Evolutionary conservation across 2,329 filamentous ascomycete genomes (phyloP), one percentile per base, ranked within the genome.

Genomic region (Alternaria atra): DNA sequence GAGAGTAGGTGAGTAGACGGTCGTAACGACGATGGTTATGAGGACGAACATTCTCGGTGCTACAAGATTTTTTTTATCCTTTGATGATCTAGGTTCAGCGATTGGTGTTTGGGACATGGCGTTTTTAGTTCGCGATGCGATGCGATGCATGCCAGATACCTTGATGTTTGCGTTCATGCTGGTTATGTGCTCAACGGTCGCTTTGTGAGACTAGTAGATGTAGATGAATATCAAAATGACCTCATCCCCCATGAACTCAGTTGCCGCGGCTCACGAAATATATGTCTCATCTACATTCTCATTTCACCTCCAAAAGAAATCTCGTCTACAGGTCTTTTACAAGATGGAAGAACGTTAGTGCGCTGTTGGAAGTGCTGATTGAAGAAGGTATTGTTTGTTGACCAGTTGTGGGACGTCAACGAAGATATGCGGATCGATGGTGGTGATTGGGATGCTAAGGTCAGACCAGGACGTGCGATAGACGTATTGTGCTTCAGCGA

Each of bases 291-390:
- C 20, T 20, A 20, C 20, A 20, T 20, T 20, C 20, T 20, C 20
- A 20, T 2, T 20, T 20, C 20, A 20, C 20, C 20, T 20, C 20
- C 20, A 20, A 20, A 20, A 40, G 37, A 23, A 40, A 40, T 20
- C 57, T 70, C 8, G 55, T 63, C 5, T 68, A 66, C 39, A 12
- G 6, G 3, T 3, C 7, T n/a, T 43, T 8, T 10, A 6, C 40
- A 1, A 8, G 7, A n/a, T 67, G 66, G 68, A 39, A 51, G 3
- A 52, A 58, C 9, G 42, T 68, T 2, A 27, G 46, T 25, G 66
- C 97, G 88, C 86, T 97, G 92, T 86, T 97, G 92, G 55, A 93
- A 92, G 87, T 96, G 92, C 80, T 94, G 92, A 82, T 97, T 93
- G 70, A 97, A 88, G 84, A 97, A 92, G 71, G 97, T 79, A 85